These are phyloP conservation scores for Sindora glabra DNA, from an alignment of 306 rosid genomes.

Conservation along the genomic window DNA sequence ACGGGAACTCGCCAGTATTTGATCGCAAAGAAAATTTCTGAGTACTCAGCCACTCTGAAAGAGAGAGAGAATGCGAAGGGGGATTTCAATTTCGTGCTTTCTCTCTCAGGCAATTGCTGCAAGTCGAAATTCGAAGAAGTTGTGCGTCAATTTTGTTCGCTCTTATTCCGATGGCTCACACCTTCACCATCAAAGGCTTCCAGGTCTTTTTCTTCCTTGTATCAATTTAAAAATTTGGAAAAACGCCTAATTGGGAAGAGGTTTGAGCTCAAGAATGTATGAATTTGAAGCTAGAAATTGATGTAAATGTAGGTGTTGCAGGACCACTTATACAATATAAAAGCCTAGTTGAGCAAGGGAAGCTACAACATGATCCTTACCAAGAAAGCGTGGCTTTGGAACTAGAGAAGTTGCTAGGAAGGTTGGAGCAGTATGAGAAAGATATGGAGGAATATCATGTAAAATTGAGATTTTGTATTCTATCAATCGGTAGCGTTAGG, in stretches of 20 bases:
- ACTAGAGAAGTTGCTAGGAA: slow-evolving; percentile 66
- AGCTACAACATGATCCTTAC: slow-evolving; percentile 72
- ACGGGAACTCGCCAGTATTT: neutral
- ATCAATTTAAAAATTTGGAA: neutral
- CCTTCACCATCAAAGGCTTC: slow-evolving; percentile 20
- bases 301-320: slow-evolving; percentile 18
- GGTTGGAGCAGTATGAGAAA: slow-evolving; percentile 80
- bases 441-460: slow-evolving; percentile 89
- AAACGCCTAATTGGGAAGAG: neutral
- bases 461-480: neutral
- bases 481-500: neutral
- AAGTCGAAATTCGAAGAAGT: slow-evolving; percentile 10
- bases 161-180: slow-evolving; percentile 27
- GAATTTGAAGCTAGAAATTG: too few relatives aligned
- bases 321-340: slow-evolving; percentile 62
- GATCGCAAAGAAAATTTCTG: neutral
- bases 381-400: slow-evolving; percentile 73
- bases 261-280: neutral
- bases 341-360: slow-evolving; percentile 65
- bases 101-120: slow-evolving; percentile 22
- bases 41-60: neutral
- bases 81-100: slow-evolving; percentile 23
- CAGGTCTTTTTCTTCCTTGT: slow-evolving; percentile 19
- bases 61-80: slow-evolving; percentile 30
- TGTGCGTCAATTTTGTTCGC: slow-evolving; percentile 31